These are phyloP conservation scores for Juglanconis oblonga DNA, from an alignment of 2,329 filamentous ascomycete species.

Conservation along the genomic window DNA sequence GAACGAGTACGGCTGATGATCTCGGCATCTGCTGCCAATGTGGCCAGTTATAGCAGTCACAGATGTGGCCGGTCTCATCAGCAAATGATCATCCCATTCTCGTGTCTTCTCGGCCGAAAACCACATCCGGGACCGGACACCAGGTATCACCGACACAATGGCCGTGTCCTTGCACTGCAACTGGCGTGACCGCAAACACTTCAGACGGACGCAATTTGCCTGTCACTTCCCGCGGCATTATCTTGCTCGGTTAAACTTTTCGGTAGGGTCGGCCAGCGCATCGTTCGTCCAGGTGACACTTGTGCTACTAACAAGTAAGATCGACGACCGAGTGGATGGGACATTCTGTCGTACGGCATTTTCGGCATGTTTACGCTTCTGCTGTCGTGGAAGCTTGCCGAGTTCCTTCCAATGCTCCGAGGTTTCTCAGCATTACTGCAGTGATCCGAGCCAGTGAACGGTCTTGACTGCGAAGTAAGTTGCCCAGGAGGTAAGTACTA, in stretches of 20 bases:
- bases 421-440: slow-evolving; percentile 2
- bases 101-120: background rate
- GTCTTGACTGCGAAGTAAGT: background rate
- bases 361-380: slow-evolving; percentile 2
- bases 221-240: slow-evolving; percentile 5
- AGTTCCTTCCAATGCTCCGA: slow-evolving; percentile 2
- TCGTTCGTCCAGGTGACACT: slow-evolving; percentile 9
- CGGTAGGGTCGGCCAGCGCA: slow-evolving; percentile 1
- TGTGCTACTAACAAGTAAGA: background rate
- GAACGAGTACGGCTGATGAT: no score
- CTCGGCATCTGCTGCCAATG: no score
- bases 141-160: background rate
- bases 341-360: slow-evolving; percentile 5
- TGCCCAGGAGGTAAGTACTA: background rate
- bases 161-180: background rate
- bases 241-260: slow-evolving; percentile 11
- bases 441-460: background rate
- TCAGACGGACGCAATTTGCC: background rate
- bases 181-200: background rate
- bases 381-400: slow-evolving; percentile 3
- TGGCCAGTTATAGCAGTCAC: background rate
- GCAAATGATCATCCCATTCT: no score
- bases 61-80: background rate
- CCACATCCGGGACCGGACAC: background rate
- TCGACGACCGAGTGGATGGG: slow-evolving; percentile 6